Conservation (phyloP, 352 stramenopile genomes). For the Thalassiosira livingstoniorum region DNA sequence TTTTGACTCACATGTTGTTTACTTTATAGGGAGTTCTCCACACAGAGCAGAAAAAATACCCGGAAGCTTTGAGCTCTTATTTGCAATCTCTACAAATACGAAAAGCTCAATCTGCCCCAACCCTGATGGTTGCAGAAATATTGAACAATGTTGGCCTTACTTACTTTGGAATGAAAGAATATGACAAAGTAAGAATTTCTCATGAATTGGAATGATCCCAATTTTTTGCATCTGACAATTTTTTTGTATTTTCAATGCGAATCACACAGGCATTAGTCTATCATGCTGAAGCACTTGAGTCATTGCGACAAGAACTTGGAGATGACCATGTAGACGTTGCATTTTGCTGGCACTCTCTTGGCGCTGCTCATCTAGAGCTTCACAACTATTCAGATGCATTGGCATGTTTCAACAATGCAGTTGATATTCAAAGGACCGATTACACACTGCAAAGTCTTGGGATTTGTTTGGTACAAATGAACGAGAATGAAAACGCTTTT, state of each 20-base stretch:
- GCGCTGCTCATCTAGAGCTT: conserved; percentile 57
- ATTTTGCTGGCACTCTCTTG: conserved; percentile 74
- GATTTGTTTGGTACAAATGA: conserved; percentile 59
- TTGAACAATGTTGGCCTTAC: conserved; percentile 77
- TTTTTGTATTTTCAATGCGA: conserved; percentile 4
- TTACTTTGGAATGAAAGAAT: conserved; percentile 72
- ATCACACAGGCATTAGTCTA: conserved; percentile 58
- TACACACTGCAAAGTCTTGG: conserved; percentile 57
- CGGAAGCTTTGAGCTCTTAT: conserved; percentile 58
- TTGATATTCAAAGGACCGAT: conserved; percentile 65
- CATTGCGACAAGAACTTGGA: conserved; percentile 64
- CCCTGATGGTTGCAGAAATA: conserved; percentile 58
- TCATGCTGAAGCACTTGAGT: conserved; percentile 68
- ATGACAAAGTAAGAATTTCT: conserved; percentile 37
- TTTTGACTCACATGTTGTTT: no score
- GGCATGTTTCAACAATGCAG: conserved; percentile 64
- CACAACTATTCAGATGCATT: conserved; percentile 56
- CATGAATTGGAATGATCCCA: background rate
- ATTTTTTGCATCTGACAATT: background rate
- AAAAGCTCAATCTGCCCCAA: conserved; percentile 53
- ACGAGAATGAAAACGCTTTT: conserved; percentile 73
- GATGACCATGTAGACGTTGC: conserved; percentile 66
- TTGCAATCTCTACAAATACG: conserved; percentile 63
- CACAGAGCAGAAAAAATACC: conserved; percentile 69
- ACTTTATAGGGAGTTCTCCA: conserved; percentile 64